A percentile compares a stretch with the other conserved stretches of the same genome.
These are phyloP conservation scores for Thinopyrum elongatum DNA, from an alignment of 176 grass and related monocot genomes.

Conservation along the genomic window DNA sequence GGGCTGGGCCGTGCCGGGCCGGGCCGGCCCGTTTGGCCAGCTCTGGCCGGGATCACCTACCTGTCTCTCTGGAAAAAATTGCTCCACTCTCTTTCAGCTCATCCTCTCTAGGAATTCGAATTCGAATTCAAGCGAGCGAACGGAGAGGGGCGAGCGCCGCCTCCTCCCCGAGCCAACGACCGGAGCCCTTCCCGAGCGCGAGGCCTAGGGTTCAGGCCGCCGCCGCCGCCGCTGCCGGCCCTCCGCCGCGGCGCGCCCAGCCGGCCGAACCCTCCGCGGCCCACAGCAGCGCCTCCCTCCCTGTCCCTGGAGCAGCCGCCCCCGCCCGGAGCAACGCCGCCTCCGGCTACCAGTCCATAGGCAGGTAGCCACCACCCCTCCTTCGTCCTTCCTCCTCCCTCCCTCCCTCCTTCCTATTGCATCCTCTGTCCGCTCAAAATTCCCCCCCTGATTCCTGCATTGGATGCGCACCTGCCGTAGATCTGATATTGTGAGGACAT, in stretches of 20 bases:
- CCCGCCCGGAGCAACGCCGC: no score
- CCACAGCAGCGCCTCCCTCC: background rate
- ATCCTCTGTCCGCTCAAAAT: background rate
- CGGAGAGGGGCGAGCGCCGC: background rate
- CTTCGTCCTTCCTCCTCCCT: no score
- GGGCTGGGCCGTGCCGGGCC: no score
- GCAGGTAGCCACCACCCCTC: background rate
- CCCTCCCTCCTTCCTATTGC: no score
- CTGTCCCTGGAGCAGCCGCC: background rate
- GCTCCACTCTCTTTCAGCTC: no score
- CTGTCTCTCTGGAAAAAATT: no score
- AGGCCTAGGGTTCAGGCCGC: background rate
- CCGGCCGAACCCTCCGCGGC: background rate
- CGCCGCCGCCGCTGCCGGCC: no score
- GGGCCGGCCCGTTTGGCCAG: no score
- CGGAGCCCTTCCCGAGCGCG: background rate
- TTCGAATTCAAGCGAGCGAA: no score
- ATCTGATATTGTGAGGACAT: background rate
- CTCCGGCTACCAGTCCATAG: background rate
- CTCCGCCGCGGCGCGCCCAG: background rate
- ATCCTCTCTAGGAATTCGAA: no score
- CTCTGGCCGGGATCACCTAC: no score
- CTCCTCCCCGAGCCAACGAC: background rate
- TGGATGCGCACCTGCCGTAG: background rate
- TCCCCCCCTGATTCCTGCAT: background rate